Evolutionary conservation across 2,329 filamentous ascomycete species (phyloP), one percentile per base, ranked within the genome.

Genomic region (Plectosphaerella plurivora): DNA sequence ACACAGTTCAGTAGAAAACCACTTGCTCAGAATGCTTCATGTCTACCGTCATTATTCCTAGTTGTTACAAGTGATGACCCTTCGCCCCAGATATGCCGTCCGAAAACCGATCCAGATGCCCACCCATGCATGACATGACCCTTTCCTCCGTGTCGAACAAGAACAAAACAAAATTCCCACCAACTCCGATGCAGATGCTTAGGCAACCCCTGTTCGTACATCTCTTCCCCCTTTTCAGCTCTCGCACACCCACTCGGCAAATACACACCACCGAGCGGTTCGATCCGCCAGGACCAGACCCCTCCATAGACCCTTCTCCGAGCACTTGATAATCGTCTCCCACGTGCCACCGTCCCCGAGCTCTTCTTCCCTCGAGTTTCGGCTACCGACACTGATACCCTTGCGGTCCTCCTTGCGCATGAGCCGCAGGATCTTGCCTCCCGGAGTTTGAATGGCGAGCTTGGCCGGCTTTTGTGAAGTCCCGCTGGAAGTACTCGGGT

Each of bases 311-410:
- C 90, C 90, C 56, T 82, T 80, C 72, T 95, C 90, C 1, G 87
- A 88, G 70, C 90, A 91, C 73, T 95, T 95, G 72, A 95, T 92
- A 47, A 93, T 91, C 7, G 90, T 94, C 73, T 94, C 90, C 89
- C 90, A 95, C 5, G 83, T 85, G 41, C 85, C 88, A 16, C 88
- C 88, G 59, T 91, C 84, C 41, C 83, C 84, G 16, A 68, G 66
- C 28, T 83, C 83, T 50, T 87, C 86, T 3, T 78, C 76, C 3
- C 65, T 68, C 22, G 59, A 67, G 45, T 61, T 61, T 51, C 72
- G 72, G 48, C 67, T 68, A 45, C 73, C 75, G 22, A 74, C 73
- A 46, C 73, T 77, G 55, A 76, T 73, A 51, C 74, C 77, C 64
- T 77, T 80, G 62, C 80, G 77, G 57, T 91, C 87, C 61, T 85